These are phyloP conservation scores for Xerocomus amazonicus DNA, from an alignment of 1,284 basidiomycete genomes.

Conservation along the genomic window DNA sequence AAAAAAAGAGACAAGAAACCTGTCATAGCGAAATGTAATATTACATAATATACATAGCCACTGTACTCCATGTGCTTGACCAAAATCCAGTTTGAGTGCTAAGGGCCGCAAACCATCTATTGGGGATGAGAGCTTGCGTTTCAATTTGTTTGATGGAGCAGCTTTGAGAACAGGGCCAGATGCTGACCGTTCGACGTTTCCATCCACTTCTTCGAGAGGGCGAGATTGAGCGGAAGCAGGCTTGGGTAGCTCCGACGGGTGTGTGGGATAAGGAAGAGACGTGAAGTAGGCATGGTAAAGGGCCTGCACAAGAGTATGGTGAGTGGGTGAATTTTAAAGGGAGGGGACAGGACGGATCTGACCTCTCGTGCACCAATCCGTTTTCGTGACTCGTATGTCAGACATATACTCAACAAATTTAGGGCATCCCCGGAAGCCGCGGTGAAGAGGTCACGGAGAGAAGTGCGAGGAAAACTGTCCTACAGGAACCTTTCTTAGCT, in stretches of 20 bases:
- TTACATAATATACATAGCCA: too few species aligned
- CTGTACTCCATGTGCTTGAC: too few species aligned
- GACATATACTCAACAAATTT: slow-evolving; percentile 76
- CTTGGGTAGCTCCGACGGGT: slow-evolving; percentile 81
- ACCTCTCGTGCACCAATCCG: slow-evolving; percentile 83
- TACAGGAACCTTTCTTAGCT: slow-evolving; percentile 62
- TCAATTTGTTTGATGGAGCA: slow-evolving; percentile 41
- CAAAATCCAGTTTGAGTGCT: slow-evolving; percentile 48
- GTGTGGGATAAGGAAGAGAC: slow-evolving; percentile 73
- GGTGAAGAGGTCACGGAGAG: slow-evolving; percentile 83
- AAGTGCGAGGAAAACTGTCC: slow-evolving; percentile 79
- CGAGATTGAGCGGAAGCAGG: slow-evolving; percentile 48
- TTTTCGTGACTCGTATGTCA: slow-evolving; percentile 84
- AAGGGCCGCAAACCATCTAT: slow-evolving; percentile 40
- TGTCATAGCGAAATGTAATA: too few species aligned
- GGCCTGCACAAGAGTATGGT: slow-evolving; percentile 42
- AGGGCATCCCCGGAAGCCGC: slow-evolving; percentile 87
- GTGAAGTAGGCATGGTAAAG: slow-evolving; percentile 78
- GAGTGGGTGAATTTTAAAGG: slow-evolving; percentile 4
- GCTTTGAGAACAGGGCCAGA: slow-evolving; percentile 39
- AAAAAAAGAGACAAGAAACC: too few species aligned
- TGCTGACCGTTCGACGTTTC: slow-evolving; percentile 51
- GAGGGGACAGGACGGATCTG: neutral
- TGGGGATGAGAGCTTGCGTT: slow-evolving; percentile 45
- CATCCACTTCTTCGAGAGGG: slow-evolving; percentile 71